phyloP scores from a whole-genome alignment of 176 grass and related monocot genomes.

The Triticum monococcum region DNA sequence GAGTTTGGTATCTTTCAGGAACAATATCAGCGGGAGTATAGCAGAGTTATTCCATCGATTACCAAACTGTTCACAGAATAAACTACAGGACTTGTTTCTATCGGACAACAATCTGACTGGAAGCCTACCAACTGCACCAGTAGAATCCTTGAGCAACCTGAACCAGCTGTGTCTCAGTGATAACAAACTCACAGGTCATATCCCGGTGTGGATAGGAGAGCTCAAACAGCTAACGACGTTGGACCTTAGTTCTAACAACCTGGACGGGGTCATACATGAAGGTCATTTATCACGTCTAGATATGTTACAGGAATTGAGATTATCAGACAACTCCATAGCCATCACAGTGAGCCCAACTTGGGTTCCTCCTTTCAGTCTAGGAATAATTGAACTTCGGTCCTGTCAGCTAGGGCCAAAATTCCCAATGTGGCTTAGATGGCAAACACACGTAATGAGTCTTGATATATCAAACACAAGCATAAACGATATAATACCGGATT shows the following conservation, averaged over 20 bases:
- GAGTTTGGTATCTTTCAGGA: background rate
- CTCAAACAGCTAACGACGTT: background rate
- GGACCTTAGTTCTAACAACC: background rate
- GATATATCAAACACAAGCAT: background rate
- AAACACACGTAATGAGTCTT: background rate
- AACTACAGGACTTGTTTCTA: background rate
- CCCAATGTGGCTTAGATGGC: background rate
- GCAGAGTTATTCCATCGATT: background rate
- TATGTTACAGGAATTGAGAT: background rate
- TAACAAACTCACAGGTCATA: background rate
- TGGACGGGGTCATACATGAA: background rate
- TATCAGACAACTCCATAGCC: background rate
- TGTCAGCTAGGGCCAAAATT: conserved; percentile 8
- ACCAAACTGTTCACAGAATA: background rate
- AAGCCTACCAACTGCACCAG: background rate
- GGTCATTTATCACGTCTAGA: background rate
- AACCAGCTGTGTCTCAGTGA: accelerated
- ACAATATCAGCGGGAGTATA: background rate
- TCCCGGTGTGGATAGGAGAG: background rate
- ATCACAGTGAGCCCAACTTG: conserved; percentile 1
- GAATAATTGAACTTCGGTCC: background rate
- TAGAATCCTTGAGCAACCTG: background rate
- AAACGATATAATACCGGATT: background rate
- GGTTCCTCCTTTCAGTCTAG: conserved; percentile 23
- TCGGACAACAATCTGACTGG: background rate